Evolutionary conservation across 176 grass and related monocot species (phyloP), one percentile per base, ranked within the genome.

Genomic region (Metroxylon sagu): DNA sequence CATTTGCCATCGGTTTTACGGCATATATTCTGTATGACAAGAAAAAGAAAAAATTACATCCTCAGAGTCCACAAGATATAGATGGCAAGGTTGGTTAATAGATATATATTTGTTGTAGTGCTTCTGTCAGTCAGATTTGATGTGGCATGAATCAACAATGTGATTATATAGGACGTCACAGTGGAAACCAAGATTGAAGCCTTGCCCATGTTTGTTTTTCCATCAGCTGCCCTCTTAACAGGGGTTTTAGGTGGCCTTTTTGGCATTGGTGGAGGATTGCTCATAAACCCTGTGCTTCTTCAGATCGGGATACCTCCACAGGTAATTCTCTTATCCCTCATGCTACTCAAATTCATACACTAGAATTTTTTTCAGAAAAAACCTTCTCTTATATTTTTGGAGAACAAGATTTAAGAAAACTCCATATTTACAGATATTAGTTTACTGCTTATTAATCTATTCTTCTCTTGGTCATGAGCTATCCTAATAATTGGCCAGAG

Each of bases 201-300:
- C 14, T 64, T 96, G 57, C 65, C 83, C 0, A 49, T 62, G 27
- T 49, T 79, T 23, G 27, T 70, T 12, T 76, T 96, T 54, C 79
- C 86, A 4, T 15, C 76, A 5, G 77, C 64, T 2, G 86, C 83
- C 0, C 72, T 96, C 14, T 70, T 87, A 68, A 90, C 91, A 0
- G 91, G 91, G 6, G 72, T 57, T 65, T 67, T 96, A 17, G 87
- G 91, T 31, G 86, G 91, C 53, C 81, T 96, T 61, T 96, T 90
- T 39, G 91, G 86, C 59, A 90, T 95, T 29, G 86, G 91, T 3
- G 91, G 91, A 19, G 83, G 86, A 0, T 61, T 95, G 12, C 77
- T 95, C 57, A 74, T 90, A 4, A 95, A 85, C 71, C 91, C 91
- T 16, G 74, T 84, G 23, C 84, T 95, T 57, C 80, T 96, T 50